phyloP scores from a whole-genome alignment of 1,139 yeast species.

The Fermentozyma sake region DNA sequence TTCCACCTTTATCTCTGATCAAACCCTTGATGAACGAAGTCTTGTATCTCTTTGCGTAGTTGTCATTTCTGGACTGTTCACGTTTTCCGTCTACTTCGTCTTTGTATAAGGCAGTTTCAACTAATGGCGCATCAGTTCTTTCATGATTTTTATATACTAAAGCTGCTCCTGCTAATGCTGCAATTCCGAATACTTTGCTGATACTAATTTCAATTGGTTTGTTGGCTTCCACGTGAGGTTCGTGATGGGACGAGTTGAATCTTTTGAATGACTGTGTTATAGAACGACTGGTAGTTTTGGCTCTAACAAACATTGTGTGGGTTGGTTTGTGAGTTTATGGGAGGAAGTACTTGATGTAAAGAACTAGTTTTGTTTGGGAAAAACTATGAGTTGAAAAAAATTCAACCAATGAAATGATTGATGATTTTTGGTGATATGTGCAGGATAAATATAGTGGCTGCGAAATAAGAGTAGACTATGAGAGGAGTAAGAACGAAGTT shows the following conservation, averaged over 20 bases:
- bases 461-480: no score
- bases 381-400: no score
- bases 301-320: conserved; percentile 23
- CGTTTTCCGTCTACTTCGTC: conserved; percentile 30
- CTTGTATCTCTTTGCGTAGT: conserved; percentile 36
- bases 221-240: conserved; percentile 23
- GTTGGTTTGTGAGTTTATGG: conserved; percentile 1
- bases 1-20: conserved; percentile 46
- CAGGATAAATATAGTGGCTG: no score
- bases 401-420: no score
- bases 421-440: no score
- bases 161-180: conserved; percentile 36
- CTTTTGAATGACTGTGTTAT: conserved; percentile 21
- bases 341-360: no score
- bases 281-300: conserved; percentile 12
- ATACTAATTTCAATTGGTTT: conserved; percentile 36
- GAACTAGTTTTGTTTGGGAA: no score
- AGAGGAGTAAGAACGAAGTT: no score
- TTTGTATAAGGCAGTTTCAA: conserved; percentile 37
- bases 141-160: conserved; percentile 38
- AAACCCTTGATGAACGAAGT: conserved; percentile 39
- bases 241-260: conserved; percentile 27
- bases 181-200: conserved; percentile 40
- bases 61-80: conserved; percentile 33
- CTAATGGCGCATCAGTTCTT: conserved; percentile 33